Evolutionary conservation across 176 grass and related monocot species (phyloP).

Genomic region (Cenchrus fungigraminus): DNA sequence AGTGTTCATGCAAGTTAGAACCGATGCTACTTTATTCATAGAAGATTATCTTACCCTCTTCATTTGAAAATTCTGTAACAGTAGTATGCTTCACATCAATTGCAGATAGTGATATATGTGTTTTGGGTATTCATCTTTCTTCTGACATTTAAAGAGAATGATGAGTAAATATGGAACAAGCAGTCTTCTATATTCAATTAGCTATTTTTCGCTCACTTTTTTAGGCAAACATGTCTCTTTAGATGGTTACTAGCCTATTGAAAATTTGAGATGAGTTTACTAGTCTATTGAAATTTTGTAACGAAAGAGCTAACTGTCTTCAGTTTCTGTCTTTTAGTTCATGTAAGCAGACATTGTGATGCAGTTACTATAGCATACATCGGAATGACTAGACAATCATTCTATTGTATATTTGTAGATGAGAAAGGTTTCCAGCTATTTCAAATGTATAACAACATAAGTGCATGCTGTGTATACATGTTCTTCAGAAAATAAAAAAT

Average conservation of each 20-base stretch:
- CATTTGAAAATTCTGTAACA: background rate
- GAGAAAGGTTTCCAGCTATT: background rate
- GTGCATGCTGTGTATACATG: background rate
- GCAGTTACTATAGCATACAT: background rate
- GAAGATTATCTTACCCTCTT: background rate
- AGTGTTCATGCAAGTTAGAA: constrained; percentile 8
- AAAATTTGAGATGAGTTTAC: background rate
- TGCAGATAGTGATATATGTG: background rate
- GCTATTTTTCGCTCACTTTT: background rate
- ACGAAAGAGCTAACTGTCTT: background rate
- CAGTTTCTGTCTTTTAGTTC: background rate
- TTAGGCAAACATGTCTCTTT: background rate
- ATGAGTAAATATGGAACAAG: background rate
- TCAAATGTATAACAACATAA: background rate
- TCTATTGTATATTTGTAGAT: background rate
- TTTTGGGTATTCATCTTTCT: background rate
- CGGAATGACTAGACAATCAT: background rate
- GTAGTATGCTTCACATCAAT: background rate
- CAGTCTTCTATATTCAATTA: background rate
- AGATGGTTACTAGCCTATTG: background rate
- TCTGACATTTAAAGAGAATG: background rate
- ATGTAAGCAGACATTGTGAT: background rate
- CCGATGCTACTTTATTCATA: background rate
- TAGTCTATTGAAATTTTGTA: background rate
- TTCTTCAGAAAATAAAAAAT: background rate